Base-by-base conservation (phyloP, 1,284 basidiomycete species). In the Anthracocystis setariae region DNA sequence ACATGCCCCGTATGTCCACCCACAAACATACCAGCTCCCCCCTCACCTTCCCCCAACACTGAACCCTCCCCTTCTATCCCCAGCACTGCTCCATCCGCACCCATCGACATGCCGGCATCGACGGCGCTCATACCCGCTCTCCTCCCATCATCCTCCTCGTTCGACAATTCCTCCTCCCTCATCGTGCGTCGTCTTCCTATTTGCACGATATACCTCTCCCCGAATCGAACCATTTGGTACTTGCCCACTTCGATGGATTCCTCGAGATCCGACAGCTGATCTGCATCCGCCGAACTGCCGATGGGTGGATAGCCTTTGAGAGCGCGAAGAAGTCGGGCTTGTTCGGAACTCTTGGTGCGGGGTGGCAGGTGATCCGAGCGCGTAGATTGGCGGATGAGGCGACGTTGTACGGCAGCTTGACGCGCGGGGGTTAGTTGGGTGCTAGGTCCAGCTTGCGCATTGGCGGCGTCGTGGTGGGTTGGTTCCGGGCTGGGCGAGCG, bases 181-280 rank as follows among this genome's bases (percentile, higher is more conserved):
- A 77, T 64, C 21, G 77, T 79, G 32, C 77, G 59, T 17, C 69
- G 53, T 3, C 73, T 33, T 17, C 77, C 77, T 24, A 79, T 77
- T 69, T 79, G 77, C 3, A 79, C 77, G 38, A 77, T 77, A 47
- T 77, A 73, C 4, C 73, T 61, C 29, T 79, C 76, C 8, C 77
- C 77, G 24, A 74, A 77, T 2, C 76, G 71, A 3, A 76, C 66
- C 38, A 66, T 73, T 18, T 77, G 66, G 37, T 74, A 62, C 21
- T 73, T 76, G 21, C 71, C 66, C 7, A 60, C 62, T 42, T 79
- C 77, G 42, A 77, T 64, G 15, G 76, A 62, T 15, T 77, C 74
- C 45, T 79, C 77, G 40, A 75, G 61, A n/a, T 79, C 77, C 53
- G 73, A 76, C 18, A 79, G 74, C 57, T 79, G 75, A 39, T 79